These are phyloP conservation scores for Sugiyamaella lignohabitans DNA, from an alignment of 805 yeast genomes.

Conservation along the genomic window DNA sequence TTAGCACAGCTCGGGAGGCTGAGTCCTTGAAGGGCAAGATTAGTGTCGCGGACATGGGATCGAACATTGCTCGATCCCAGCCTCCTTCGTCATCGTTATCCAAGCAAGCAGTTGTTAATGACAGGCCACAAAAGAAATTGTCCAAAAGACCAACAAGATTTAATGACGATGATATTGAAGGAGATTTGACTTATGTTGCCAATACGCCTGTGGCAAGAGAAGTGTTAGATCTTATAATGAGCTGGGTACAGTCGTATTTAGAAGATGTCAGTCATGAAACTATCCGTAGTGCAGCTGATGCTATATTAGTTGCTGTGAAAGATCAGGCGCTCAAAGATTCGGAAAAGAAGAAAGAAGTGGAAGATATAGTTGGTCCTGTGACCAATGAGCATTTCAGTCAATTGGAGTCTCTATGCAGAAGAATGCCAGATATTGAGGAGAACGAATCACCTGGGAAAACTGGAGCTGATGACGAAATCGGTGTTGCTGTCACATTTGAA, in stretches of 20 bases:
- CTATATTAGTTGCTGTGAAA: constrained; percentile 50
- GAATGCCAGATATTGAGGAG: constrained; percentile 45
- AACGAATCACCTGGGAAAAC: constrained; percentile 16
- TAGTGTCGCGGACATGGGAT: constrained; percentile 65
- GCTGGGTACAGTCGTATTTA: constrained; percentile 50
- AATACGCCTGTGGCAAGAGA: constrained; percentile 45
- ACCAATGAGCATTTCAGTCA: constrained; percentile 42
- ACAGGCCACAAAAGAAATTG: background rate
- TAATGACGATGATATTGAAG: constrained; percentile 35
- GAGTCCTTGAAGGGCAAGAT: constrained; percentile 66
- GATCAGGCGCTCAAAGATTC: constrained; percentile 39
- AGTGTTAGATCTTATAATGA: constrained; percentile 50
- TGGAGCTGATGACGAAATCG: constrained; percentile 34
- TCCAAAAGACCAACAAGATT: constrained; percentile 1
- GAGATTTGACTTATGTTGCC: constrained; percentile 53
- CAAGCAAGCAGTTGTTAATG: background rate
- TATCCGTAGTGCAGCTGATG: constrained; percentile 58
- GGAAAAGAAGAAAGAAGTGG: constrained; percentile 44
- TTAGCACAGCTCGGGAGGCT: constrained; percentile 55
- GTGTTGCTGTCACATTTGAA: constrained; percentile 40
- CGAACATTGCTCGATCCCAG: constrained; percentile 30
- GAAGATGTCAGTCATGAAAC: constrained; percentile 76
- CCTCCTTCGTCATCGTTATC: constrained; percentile 5
- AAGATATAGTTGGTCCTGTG: constrained; percentile 43
- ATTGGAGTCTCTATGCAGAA: constrained; percentile 38